Evolutionary conservation across 129 eudicot species (phyloP).

Genomic region (Sambucus nigra): DNA sequence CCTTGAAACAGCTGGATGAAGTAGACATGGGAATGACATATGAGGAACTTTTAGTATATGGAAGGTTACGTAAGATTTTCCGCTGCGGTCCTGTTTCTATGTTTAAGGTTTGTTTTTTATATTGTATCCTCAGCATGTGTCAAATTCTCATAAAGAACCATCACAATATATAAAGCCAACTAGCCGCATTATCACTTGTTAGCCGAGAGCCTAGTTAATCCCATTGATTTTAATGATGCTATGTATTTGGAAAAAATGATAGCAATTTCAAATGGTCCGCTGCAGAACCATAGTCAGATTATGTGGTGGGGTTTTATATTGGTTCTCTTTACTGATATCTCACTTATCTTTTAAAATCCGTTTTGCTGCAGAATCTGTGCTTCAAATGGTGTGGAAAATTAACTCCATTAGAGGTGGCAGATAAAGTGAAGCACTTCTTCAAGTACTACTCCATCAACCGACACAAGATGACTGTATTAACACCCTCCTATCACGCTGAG

Average conservation of each 20-base stretch:
- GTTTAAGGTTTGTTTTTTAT: constrained; percentile 62
- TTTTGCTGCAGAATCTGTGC: constrained; percentile 62
- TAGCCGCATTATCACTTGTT: background rate
- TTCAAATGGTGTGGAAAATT: constrained; percentile 73
- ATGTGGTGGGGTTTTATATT: background rate
- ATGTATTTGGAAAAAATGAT: too few relatives aligned
- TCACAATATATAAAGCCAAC: background rate
- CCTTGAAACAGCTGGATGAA: constrained; percentile 72
- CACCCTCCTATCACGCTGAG: constrained; percentile 96
- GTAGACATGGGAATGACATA: constrained; percentile 99
- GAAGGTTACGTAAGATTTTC: constrained; percentile 85
- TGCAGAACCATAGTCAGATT: too few relatives aligned
- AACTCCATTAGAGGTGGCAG: constrained; percentile 79
- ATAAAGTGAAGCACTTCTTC: constrained; percentile 90
- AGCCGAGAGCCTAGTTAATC: background rate
- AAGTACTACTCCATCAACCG: constrained; percentile 93
- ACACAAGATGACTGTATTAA: constrained; percentile 93
- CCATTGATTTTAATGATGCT: too few relatives aligned
- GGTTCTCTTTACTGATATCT: background rate
- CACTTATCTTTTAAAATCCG: background rate
- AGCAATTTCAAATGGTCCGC: background rate
- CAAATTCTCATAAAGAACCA: background rate
- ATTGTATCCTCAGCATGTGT: background rate
- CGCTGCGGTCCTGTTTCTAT: constrained; percentile 95
- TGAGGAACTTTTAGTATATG: constrained; percentile 82